Evolutionary conservation across 768 basidiomycete species (phyloP).

Genomic region (Termitomyces sp.): DNA sequence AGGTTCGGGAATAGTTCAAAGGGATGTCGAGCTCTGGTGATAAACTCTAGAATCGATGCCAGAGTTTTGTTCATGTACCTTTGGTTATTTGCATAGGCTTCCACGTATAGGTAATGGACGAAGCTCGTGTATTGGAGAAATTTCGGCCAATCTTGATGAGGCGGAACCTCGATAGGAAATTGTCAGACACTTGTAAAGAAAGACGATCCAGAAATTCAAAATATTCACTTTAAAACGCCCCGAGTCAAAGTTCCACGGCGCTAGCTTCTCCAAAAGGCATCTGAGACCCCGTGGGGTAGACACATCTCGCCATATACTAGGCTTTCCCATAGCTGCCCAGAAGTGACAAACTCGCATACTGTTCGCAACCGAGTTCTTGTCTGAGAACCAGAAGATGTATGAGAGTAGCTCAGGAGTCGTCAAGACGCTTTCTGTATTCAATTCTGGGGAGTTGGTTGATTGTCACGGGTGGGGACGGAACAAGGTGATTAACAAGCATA

Average conservation of each 20-base stretch:
- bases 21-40: not conserved
- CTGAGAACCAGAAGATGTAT: not conserved
- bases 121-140: too few species aligned
- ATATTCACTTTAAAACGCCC: not conserved
- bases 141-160: too few species aligned
- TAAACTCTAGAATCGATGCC: not conserved
- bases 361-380: not conserved
- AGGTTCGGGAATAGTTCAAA: not conserved
- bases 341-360: not conserved
- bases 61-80: too few species aligned
- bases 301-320: not conserved
- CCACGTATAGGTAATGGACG: too few species aligned
- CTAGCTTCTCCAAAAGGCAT: too few species aligned
- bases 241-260: not conserved
- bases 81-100: too few species aligned
- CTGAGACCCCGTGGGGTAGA: not conserved
- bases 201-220: too few species aligned
- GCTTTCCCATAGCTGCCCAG: not conserved
- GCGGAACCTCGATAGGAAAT: too few species aligned
- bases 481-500: too few species aligned
- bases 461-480: not conserved
- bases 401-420: too few species aligned
- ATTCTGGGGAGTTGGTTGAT: not conserved
- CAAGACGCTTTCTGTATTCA: not conserved
- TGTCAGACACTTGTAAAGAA: too few species aligned